Percentiles rank a stretch among this genome's conserved stretches.
Conservation (phyloP, 2,329 filamentous ascomycete species). For the Leptodontidium sp. region DNA sequence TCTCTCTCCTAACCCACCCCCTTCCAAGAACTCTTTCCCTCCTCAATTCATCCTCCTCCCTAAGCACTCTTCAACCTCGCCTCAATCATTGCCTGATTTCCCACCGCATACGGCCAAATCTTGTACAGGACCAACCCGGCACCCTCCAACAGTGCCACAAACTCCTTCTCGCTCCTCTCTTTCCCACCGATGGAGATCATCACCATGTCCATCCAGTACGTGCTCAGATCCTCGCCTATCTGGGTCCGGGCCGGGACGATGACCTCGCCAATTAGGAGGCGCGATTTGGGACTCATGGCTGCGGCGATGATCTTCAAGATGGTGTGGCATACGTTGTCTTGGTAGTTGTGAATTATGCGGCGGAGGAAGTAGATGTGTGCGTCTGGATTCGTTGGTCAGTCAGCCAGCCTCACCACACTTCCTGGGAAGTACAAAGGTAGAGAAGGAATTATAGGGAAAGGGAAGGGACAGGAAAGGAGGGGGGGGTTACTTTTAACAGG, state of each 20-base stretch:
- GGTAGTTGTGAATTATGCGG: constrained; percentile 40
- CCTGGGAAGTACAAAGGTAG: neutral
- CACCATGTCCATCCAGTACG: constrained; percentile 49
- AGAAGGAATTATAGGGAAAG: neutral
- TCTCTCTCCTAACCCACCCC: too few relatives aligned
- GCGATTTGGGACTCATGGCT: constrained; percentile 36
- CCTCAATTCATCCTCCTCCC: neutral
- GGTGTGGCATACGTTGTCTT: constrained; percentile 28
- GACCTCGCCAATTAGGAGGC: constrained; percentile 47
- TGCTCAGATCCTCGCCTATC: constrained; percentile 41
- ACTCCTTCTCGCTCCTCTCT: constrained; percentile 44
- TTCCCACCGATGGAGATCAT: constrained; percentile 45
- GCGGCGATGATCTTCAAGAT: constrained; percentile 39
- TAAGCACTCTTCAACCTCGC: constrained; percentile 18
- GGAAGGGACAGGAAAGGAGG: neutral
- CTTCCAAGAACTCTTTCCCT: too few relatives aligned
- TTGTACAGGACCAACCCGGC: constrained; percentile 33
- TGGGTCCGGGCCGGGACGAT: constrained; percentile 43
- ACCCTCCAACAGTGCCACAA: constrained; percentile 26
- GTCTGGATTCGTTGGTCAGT: constrained; percentile 21
- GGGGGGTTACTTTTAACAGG: constrained; percentile 36
- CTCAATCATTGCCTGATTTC: constrained; percentile 34
- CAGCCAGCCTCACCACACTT: neutral
- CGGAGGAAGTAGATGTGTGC: constrained; percentile 43
- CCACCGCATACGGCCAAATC: constrained; percentile 30